phyloP scores from a whole-genome alignment of 345 rosid species.

The Isatis tinctoria region DNA sequence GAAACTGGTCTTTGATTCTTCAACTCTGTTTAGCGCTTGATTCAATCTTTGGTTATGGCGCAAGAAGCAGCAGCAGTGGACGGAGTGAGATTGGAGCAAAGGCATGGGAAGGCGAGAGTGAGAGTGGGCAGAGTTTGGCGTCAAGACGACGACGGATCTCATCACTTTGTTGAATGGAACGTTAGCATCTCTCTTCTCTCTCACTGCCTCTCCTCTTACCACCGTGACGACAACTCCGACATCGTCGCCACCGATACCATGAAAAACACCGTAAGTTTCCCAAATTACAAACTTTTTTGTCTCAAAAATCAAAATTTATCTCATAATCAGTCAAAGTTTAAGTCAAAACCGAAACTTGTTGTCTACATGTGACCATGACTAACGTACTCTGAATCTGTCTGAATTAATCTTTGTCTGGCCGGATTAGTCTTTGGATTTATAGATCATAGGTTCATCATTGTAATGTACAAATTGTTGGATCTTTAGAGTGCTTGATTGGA shows the following conservation, averaged over 20 bases:
- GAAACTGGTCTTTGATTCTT: not conserved
- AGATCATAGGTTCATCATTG: not conserved
- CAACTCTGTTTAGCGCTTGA: no score
- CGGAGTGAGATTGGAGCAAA: conserved; percentile 70
- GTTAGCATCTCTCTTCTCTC: conserved; percentile 73
- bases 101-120: conserved; percentile 81
- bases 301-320: not conserved
- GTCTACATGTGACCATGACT: no score
- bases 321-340: not conserved
- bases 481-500: not conserved
- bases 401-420: not conserved
- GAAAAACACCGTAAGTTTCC: conserved; percentile 63
- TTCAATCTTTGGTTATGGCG: conserved; percentile 36
- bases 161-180: conserved; percentile 77
- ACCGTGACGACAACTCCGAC: conserved; percentile 66
- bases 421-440: not conserved
- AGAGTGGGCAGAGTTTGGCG: conserved; percentile 90
- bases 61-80: conserved; percentile 46
- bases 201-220: conserved; percentile 64
- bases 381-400: no score
- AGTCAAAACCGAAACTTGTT: no score
- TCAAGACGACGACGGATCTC: conserved; percentile 39
- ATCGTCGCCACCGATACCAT: conserved; percentile 96
- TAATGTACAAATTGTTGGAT: not conserved
- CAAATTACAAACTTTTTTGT: not conserved